These are phyloP conservation scores for Medicago lupulina DNA, from an alignment of 306 rosid species.

Conservation along the genomic window DNA sequence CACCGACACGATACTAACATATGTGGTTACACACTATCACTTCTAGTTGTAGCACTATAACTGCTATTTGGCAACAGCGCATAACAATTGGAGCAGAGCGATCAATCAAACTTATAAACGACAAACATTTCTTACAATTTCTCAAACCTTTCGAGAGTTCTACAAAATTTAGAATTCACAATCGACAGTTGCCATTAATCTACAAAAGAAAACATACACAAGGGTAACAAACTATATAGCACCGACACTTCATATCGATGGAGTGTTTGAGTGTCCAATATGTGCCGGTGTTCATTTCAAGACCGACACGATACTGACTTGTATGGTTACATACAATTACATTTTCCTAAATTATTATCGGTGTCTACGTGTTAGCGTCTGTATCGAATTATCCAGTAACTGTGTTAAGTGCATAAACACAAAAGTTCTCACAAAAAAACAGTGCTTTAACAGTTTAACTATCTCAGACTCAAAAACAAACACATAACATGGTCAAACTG, in stretches of 20 bases:
- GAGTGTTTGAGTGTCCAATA: too few species aligned
- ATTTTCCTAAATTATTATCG: background rate
- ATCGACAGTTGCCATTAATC: constrained; percentile 17
- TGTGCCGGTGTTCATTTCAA: background rate
- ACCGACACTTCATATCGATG: too few species aligned
- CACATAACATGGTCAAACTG: background rate
- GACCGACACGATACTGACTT: background rate
- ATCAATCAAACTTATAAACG: too few species aligned
- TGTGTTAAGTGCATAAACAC: background rate
- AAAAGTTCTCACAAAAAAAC: background rate
- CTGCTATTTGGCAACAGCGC: too few species aligned
- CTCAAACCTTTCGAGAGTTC: too few species aligned
- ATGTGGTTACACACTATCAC: too few species aligned
- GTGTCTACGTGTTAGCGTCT: too few species aligned
- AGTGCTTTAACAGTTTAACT: background rate
- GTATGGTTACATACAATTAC: background rate
- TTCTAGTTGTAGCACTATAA: too few species aligned
- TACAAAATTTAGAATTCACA: too few species aligned
- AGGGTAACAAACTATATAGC: too few species aligned
- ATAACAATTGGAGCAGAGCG: too few species aligned
- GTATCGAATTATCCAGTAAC: background rate
- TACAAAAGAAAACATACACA: background rate
- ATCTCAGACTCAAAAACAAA: constrained; percentile 28
- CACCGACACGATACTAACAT: background rate
- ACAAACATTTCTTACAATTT: too few species aligned